These are phyloP conservation scores for Xylariaceae sp. DNA, from an alignment of 2,329 filamentous ascomycete genomes.

Conservation along the genomic window DNA sequence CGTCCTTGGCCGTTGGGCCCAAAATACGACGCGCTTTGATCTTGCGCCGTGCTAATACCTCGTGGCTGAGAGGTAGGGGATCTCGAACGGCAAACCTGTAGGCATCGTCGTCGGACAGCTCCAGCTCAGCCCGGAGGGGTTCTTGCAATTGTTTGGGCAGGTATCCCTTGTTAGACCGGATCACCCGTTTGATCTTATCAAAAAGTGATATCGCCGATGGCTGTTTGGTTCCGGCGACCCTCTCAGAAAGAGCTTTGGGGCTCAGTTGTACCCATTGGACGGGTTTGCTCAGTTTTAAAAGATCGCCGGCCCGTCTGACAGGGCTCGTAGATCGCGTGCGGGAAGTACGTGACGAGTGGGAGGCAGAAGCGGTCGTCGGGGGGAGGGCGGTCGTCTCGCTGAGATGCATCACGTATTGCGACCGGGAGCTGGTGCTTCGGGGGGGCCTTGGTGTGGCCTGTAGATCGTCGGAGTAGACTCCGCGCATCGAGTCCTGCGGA, in stretches of 20 bases:
- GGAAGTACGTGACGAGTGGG: too few relatives aligned
- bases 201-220: not conserved
- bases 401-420: too few relatives aligned
- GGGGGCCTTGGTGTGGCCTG: too few relatives aligned
- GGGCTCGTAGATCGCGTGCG: not conserved
- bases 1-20: too few relatives aligned
- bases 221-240: not conserved
- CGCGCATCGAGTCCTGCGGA: too few relatives aligned
- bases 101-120: not conserved
- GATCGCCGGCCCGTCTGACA: slow-evolving; percentile 1
- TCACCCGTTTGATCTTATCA: not conserved
- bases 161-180: not conserved
- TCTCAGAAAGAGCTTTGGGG: not conserved
- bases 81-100: not conserved
- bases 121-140: not conserved
- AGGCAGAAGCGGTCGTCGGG: too few relatives aligned
- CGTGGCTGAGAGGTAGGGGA: too few relatives aligned
- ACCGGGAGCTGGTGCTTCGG: too few relatives aligned
- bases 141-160: slow-evolving; percentile 1
- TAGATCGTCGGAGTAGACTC: too few relatives aligned
- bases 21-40: too few relatives aligned
- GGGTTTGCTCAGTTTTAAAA: not conserved
- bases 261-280: not conserved
- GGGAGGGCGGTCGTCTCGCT: too few relatives aligned
- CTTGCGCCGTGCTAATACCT: too few relatives aligned